These are phyloP conservation scores for Pedinophyceae sp. DNA, from an alignment of 139 green algal species.

Conservation along the genomic window DNA sequence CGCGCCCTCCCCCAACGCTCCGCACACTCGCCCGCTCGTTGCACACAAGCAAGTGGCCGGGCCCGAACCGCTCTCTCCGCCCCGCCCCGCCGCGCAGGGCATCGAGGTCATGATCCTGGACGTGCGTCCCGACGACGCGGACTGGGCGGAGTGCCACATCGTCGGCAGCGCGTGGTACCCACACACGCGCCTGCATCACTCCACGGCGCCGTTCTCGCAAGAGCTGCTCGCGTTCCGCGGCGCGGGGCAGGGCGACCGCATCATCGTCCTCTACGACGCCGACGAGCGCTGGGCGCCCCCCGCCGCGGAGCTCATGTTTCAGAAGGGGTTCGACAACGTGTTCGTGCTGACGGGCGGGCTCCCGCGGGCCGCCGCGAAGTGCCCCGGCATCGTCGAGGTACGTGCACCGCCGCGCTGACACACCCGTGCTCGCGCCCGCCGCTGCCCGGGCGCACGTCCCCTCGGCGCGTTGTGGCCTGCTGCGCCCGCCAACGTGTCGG, in stretches of 20 bases:
- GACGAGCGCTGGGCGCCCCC: background rate
- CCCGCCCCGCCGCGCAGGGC: background rate
- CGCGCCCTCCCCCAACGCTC: background rate
- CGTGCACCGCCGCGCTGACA: too few relatives aligned
- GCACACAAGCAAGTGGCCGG: background rate
- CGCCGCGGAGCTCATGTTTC: conserved; percentile 2
- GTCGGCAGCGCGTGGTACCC: background rate
- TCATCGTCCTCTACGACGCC: conserved; percentile 5
- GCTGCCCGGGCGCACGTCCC: too few relatives aligned
- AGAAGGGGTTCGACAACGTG: conserved; percentile 9
- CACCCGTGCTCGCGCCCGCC: too few relatives aligned
- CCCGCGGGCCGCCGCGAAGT: background rate
- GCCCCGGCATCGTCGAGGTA: background rate
- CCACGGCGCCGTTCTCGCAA: background rate
- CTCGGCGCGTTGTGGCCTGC: too few relatives aligned
- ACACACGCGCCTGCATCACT: conserved; percentile 1
- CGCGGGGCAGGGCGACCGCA: background rate
- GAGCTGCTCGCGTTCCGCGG: conserved; percentile 6
- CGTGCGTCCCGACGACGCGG: background rate
- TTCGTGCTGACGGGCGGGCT: conserved; percentile 6
- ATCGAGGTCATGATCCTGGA: background rate
- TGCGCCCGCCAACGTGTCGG: too few relatives aligned
- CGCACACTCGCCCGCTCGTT: background rate
- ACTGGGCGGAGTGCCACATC: background rate
- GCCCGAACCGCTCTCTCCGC: background rate